These are phyloP conservation scores for Paracamarosporium sp. DNA, from an alignment of 2,329 filamentous ascomycete species.

Conservation along the genomic window DNA sequence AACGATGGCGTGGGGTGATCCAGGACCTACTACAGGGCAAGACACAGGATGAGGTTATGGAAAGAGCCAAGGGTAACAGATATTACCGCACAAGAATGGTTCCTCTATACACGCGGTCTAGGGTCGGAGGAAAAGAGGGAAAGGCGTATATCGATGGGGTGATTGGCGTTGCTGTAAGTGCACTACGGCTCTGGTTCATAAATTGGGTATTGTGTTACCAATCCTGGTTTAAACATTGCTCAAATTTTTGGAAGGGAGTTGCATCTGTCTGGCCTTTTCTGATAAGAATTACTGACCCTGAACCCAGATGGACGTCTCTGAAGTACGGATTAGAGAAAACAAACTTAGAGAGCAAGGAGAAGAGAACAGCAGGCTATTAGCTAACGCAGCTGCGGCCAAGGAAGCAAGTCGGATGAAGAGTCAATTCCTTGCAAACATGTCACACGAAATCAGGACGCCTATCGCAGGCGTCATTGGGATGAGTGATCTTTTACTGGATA, in stretches of 20 bases:
- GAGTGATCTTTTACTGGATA: conserved; percentile 76
- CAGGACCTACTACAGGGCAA: conserved; percentile 70
- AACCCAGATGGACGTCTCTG: conserved; percentile 81
- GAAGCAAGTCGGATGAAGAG: conserved; percentile 82
- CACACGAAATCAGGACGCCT: conserved; percentile 79
- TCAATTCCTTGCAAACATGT: conserved; percentile 82
- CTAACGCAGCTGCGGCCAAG: conserved; percentile 79
- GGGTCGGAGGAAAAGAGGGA: conserved; percentile 58
- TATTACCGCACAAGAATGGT: conserved; percentile 77
- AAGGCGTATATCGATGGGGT: conserved; percentile 70
- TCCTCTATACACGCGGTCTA: conserved; percentile 66
- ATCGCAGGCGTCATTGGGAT: conserved; percentile 84
- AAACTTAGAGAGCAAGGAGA: conserved; percentile 69
- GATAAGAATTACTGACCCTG: too few species aligned
- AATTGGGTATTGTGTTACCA: too few species aligned
- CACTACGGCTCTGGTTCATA: too few species aligned
- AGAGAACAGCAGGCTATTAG: conserved; percentile 73
- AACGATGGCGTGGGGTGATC: conserved; percentile 63
- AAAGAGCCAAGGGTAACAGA: conserved; percentile 65
- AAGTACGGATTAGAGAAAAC: conserved; percentile 69
- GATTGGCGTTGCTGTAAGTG: conserved; percentile 80
- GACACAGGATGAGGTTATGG: conserved; percentile 66
- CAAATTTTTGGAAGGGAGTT: too few species aligned
- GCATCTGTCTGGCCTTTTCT: too few species aligned
- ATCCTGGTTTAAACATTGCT: too few species aligned